Conservation (phyloP, 768 basidiomycete species). For the Phaeotremella skinneri region DNA sequence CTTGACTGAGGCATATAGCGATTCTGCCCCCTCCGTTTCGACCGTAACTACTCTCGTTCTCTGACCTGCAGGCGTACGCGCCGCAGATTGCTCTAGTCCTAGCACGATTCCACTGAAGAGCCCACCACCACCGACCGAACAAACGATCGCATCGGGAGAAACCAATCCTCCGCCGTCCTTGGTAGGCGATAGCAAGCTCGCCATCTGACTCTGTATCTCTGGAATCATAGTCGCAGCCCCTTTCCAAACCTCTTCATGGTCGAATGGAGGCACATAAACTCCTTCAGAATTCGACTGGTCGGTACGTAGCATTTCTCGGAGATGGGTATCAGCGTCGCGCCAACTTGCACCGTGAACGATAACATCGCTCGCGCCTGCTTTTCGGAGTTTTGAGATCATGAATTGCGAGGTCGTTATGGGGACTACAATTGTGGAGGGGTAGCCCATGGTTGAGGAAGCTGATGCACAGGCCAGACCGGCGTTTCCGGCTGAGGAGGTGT, state of each 20-base stretch:
- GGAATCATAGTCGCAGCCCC: slow-evolving; percentile 34
- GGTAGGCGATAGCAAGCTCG: not conserved
- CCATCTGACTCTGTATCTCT: slow-evolving; percentile 35
- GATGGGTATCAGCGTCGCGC: slow-evolving; percentile 33
- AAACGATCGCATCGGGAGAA: slow-evolving; percentile 33
- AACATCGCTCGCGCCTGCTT: slow-evolving; percentile 33
- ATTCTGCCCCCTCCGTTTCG: slow-evolving; percentile 35
- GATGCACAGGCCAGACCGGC: slow-evolving; percentile 38
- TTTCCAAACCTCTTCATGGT: slow-evolving; percentile 32
- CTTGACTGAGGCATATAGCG: slow-evolving; percentile 22
- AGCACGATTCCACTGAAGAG: slow-evolving; percentile 35
- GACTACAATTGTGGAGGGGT: slow-evolving; percentile 35
- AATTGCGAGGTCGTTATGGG: slow-evolving; percentile 24
- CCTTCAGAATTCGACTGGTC: slow-evolving; percentile 15
- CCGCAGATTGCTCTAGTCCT: slow-evolving; percentile 20
- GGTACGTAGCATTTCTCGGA: slow-evolving; percentile 16
- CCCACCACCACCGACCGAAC: slow-evolving; percentile 45
- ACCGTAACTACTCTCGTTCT: slow-evolving; percentile 25
- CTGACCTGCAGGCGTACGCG: not conserved
- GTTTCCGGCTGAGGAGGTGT: slow-evolving; percentile 41
- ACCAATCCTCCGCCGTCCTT: not conserved
- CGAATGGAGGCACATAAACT: slow-evolving; percentile 47
- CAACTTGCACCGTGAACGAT: slow-evolving; percentile 26
- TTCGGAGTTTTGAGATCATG: slow-evolving; percentile 29
- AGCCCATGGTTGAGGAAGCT: slow-evolving; percentile 23